A percentile compares a stretch with the other conserved stretches of the same genome.
Conservation (phyloP, 2,329 filamentous ascomycete species). For the Boeremia exigua region DNA sequence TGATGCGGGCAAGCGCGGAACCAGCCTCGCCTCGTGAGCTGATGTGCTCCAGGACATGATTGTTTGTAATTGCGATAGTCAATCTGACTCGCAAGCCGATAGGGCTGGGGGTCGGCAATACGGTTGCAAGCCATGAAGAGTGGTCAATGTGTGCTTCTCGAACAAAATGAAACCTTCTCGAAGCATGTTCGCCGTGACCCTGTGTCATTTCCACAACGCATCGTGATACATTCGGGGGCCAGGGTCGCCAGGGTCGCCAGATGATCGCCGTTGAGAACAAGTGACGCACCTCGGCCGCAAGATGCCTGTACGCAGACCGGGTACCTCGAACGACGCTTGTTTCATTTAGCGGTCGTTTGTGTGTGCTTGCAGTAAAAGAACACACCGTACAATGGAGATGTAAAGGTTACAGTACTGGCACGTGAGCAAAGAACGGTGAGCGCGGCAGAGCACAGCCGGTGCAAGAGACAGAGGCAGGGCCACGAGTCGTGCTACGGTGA, state of each 20-base stretch:
- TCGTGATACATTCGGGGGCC: constrained; percentile 10
- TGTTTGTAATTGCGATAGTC: neutral
- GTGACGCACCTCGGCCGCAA: constrained; percentile 32
- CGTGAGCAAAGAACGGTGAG: constrained; percentile 18
- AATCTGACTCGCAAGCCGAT: constrained; percentile 17
- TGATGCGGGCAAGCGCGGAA: constrained; percentile 1
- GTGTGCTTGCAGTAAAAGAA: constrained; percentile 13
- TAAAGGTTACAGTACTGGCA: constrained; percentile 24
- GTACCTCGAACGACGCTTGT: constrained; percentile 36
- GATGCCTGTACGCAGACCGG: constrained; percentile 14
- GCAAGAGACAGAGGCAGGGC: neutral
- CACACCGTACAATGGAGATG: constrained; percentile 5
- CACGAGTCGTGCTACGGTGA: constrained; percentile 4
- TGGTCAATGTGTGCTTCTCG: constrained; percentile 10
- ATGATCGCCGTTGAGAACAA: constrained; percentile 41
- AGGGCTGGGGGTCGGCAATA: constrained; percentile 7
- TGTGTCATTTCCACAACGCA: constrained; percentile 28
- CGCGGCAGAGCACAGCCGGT: constrained; percentile 7
- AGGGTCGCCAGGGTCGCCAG: constrained; percentile 28
- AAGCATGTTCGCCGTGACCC: constrained; percentile 36
- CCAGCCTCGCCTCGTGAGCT: constrained; percentile 8
- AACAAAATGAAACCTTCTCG: constrained; percentile 40
- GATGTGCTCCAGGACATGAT: neutral
- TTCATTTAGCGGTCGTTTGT: constrained; percentile 36
- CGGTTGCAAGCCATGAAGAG: neutral